Percentiles rank a stretch among this genome's conserved stretches.
phyloP scores from a whole-genome alignment of 2,329 filamentous ascomycete species.

The Xylariaceae sp. region DNA sequence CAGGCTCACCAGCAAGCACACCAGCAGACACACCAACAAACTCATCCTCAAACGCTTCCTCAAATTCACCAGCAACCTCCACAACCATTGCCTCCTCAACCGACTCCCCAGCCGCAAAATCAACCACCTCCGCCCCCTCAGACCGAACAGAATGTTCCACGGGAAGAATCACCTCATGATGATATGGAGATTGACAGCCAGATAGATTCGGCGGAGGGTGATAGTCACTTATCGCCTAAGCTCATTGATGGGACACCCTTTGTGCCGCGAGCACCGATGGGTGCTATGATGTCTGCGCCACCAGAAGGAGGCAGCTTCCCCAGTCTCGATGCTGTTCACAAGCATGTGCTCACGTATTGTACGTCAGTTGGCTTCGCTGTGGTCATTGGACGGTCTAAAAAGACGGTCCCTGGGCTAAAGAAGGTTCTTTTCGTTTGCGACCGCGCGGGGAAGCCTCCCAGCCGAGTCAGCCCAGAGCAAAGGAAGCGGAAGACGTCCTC shows the following conservation, averaged over 20 bases:
- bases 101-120: conserved; percentile 31
- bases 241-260: conserved; percentile 54
- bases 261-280: conserved; percentile 58
- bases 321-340: conserved; percentile 66
- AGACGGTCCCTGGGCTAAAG: conserved; percentile 67
- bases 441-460: conserved; percentile 64
- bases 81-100: conserved; percentile 31
- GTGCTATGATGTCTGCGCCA: conserved; percentile 63
- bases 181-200: conserved; percentile 58
- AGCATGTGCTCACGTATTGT: conserved; percentile 66
- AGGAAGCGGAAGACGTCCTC: conserved; percentile 69
- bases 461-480: conserved; percentile 63
- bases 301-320: conserved; percentile 67
- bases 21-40: conserved; percentile 20
- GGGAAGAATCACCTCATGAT: conserved; percentile 47
- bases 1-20: conserved; percentile 29
- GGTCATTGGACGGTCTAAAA: conserved; percentile 69
- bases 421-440: conserved; percentile 71
- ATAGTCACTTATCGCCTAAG: conserved; percentile 50
- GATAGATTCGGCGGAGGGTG: conserved; percentile 49
- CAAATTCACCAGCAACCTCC: conserved; percentile 39
- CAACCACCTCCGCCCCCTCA: conserved; percentile 35
- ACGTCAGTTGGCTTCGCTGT: conserved; percentile 70
- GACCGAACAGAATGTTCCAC: conserved; percentile 33
- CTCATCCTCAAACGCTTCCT: conserved; percentile 31